Evolutionary conservation across 2,329 filamentous ascomycete genomes (phyloP).

Genomic region (Bisporella sp.): DNA sequence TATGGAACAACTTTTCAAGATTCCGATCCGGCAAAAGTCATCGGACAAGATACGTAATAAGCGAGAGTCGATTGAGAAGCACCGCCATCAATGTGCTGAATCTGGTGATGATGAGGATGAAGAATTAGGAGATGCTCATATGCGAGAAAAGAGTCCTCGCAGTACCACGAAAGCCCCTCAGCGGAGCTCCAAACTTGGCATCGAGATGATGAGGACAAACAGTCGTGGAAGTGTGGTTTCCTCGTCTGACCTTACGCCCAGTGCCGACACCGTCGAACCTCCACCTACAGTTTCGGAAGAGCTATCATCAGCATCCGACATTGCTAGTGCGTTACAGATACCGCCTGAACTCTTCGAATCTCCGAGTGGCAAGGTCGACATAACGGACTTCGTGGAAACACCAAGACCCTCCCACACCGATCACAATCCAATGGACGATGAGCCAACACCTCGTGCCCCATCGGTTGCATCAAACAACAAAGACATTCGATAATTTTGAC

Average conservation of each 20-base stretch:
- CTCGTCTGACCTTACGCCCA: slow-evolving; percentile 19
- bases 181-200: slow-evolving; percentile 81
- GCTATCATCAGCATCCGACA: slow-evolving; percentile 16
- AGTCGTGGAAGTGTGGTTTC: slow-evolving; percentile 72
- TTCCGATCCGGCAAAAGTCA: slow-evolving; percentile 52
- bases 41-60: slow-evolving; percentile 69
- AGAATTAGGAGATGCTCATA: slow-evolving; percentile 59
- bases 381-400: slow-evolving; percentile 22
- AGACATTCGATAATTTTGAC: neutral
- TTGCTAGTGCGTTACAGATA: slow-evolving; percentile 18
- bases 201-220: slow-evolving; percentile 97
- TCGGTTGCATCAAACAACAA: slow-evolving; percentile 12
- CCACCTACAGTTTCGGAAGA: slow-evolving; percentile 24
- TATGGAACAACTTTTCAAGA: slow-evolving; percentile 36
- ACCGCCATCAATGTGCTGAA: slow-evolving; percentile 67
- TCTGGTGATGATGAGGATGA: slow-evolving; percentile 95
- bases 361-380: slow-evolving; percentile 12
- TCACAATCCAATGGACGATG: slow-evolving; percentile 22
- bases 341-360: slow-evolving; percentile 20
- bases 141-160: slow-evolving; percentile 34
- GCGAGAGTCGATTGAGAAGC: slow-evolving; percentile 67
- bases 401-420: slow-evolving; percentile 19
- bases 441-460: slow-evolving; percentile 22
- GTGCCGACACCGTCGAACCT: slow-evolving; percentile 17
- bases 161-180: slow-evolving; percentile 47